phyloP scores from a whole-genome alignment of 1,284 basidiomycete species.

The Tylopilus sp. region DNA sequence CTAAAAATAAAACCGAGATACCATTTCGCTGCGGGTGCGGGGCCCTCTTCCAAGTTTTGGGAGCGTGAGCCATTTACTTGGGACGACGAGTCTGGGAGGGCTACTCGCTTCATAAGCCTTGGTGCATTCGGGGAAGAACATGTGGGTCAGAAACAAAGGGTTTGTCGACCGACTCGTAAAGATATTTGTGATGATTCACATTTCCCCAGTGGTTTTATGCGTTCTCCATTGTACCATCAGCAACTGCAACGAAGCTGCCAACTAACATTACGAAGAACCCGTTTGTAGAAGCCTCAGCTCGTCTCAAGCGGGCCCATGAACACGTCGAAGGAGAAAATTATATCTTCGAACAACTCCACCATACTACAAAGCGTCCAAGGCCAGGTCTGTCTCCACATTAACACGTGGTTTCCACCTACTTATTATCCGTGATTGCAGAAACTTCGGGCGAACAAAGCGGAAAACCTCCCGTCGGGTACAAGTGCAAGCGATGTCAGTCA shows the following conservation, averaged over 20 bases:
- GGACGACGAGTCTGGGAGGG: slow-evolving; percentile 63
- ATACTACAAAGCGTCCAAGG: slow-evolving; percentile 51
- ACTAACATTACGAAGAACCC: slow-evolving; percentile 71
- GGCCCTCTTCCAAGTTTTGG: slow-evolving; percentile 70
- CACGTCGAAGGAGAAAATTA: slow-evolving; percentile 51
- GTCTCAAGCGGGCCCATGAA: slow-evolving; percentile 54
- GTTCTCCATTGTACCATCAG: slow-evolving; percentile 53
- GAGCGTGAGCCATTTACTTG: slow-evolving; percentile 87
- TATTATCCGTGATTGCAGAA: slow-evolving; percentile 19
- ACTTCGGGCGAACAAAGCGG: slow-evolving; percentile 39
- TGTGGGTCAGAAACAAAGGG: slow-evolving; percentile 71
- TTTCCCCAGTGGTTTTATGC: slow-evolving; percentile 69
- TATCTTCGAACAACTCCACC: slow-evolving; percentile 60
- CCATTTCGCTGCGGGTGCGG: slow-evolving; percentile 66
- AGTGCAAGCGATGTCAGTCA: slow-evolving; percentile 72
- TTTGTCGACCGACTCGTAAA: slow-evolving; percentile 32
- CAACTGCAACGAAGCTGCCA: slow-evolving; percentile 45
- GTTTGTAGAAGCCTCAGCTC: slow-evolving; percentile 44
- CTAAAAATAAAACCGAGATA: slow-evolving; percentile 68
- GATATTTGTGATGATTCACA: slow-evolving; percentile 7
- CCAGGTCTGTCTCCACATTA: slow-evolving; percentile 39
- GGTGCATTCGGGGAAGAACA: slow-evolving; percentile 73
- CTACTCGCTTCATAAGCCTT: slow-evolving; percentile 77
- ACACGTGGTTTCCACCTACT: not conserved
- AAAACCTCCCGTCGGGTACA: slow-evolving; percentile 66